Base-by-base conservation (phyloP, 1,284 basidiomycete genomes). In the Austroboletus niveus region DNA sequence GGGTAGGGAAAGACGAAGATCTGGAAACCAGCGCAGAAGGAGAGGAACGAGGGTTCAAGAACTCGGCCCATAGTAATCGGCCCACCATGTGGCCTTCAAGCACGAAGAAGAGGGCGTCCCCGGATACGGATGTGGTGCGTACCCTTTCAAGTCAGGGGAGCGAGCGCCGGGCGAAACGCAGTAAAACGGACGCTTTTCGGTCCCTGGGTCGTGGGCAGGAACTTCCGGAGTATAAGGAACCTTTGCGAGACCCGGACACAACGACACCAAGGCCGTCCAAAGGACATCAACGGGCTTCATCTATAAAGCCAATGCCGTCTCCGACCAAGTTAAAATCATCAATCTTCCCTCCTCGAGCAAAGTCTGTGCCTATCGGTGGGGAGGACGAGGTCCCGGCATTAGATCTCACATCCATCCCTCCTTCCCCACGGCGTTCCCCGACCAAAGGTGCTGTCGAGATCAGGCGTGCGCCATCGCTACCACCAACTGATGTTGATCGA, bases 391-490 rank as follows among this genome's bases (percentile, higher is more conserved):
- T 57, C 36, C 56, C 27, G 15, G 42, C 54, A 31, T 14, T 65
- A 27, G 66, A 65, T 24, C 36, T 65, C 22, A 60, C 52, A 14
- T 48, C 54, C 3, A 36, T 68, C n/a, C 55, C 56, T n/a, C 57
- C 55, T 44, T 66, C 65, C 41, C 65, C 68, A 6, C 54, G 42
- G 10, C 61, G 65, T 41, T 68, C 63, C 40, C 61, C 65, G 36
- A 45, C 42, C 24, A 66, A 59, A 42, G 30, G 32, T 6, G 31
- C n/a, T 10, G 47, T 67, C 20, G 63, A 69, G 48, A 42, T 66
- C n/a, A 57, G 34, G 31, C 57, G 66, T 32, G 65, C 64, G 3
- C 61, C 53, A 15, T 67, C 65, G 6, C 29, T 60, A 11, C 62
- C 62, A 45, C 66, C 55, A 5, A 45, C 47, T 15, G 57, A 53